A percentile compares a stretch with the other conserved stretches of the same genome.
Evolutionary conservation across 202 grass and related monocot species (phyloP).

Genomic region (Musa balbisiana): DNA sequence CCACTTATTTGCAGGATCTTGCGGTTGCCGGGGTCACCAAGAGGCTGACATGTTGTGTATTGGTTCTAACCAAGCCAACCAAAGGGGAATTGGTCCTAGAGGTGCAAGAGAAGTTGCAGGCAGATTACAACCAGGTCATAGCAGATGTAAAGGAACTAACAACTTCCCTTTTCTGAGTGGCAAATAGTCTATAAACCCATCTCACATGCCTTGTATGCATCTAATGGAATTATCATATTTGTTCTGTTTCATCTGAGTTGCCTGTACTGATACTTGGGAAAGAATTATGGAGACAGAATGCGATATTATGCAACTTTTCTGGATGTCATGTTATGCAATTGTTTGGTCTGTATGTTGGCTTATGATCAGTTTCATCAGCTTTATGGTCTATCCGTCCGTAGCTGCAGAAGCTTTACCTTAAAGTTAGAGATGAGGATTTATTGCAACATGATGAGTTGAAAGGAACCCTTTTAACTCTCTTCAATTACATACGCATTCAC

Average conservation of each 20-base stretch:
- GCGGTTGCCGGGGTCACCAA: background rate
- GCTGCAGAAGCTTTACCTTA: too few species aligned
- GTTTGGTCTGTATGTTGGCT: too few species aligned
- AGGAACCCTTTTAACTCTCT: background rate
- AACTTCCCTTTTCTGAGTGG: constrained; percentile 52
- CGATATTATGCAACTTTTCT: too few species aligned
- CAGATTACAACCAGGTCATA: constrained; percentile 51
- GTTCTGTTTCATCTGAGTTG: too few species aligned
- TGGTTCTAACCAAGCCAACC: background rate
- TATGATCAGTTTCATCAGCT: too few species aligned
- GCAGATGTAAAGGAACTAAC: constrained; percentile 45
- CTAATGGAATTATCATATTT: too few species aligned
- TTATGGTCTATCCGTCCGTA: too few species aligned
- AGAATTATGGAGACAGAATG: too few species aligned
- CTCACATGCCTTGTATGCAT: background rate
- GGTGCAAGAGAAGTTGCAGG: constrained; percentile 57
- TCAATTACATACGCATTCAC: background rate
- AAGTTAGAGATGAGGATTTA: too few species aligned
- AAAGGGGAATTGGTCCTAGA: constrained; percentile 43
- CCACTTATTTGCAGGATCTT: background rate
- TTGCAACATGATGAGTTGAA: too few species aligned
- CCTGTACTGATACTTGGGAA: too few species aligned
- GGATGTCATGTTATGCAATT: too few species aligned
- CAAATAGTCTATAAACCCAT: background rate
- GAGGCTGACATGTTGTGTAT: constrained; percentile 24